These are phyloP conservation scores for Suillus sp. DNA, from an alignment of 768 basidiomycete species.

Conservation along the genomic window DNA sequence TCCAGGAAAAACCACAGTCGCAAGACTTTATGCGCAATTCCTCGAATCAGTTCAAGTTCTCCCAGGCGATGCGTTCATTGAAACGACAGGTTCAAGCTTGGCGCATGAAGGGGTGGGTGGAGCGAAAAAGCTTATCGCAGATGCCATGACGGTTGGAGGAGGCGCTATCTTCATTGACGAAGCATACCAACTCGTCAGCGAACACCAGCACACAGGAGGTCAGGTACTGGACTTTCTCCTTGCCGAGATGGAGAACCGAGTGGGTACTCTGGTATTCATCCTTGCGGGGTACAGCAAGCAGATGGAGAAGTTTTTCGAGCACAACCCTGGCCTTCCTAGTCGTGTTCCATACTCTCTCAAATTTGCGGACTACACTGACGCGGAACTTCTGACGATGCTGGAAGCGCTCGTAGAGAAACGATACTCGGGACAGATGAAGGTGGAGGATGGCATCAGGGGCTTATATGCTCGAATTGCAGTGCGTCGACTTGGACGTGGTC, in stretches of 20 bases:
- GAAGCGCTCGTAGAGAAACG: slow-evolving; percentile 47
- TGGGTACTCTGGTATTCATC: slow-evolving; percentile 67
- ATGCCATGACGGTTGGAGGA: slow-evolving; percentile 53
- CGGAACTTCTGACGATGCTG: slow-evolving; percentile 58
- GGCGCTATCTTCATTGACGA: slow-evolving; percentile 73
- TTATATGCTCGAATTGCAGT: slow-evolving; percentile 58
- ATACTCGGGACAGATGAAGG: slow-evolving; percentile 51
- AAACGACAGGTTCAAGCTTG: slow-evolving; percentile 64
- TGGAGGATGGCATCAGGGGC: slow-evolving; percentile 56
- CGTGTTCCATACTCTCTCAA: slow-evolving; percentile 64
- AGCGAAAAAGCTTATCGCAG: slow-evolving; percentile 50
- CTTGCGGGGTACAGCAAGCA: slow-evolving; percentile 70
- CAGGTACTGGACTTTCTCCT: slow-evolving; percentile 70
- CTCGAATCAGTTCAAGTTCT: slow-evolving; percentile 55
- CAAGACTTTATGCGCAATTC: slow-evolving; percentile 63
- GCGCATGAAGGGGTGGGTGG: slow-evolving; percentile 58
- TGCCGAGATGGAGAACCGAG: slow-evolving; percentile 74
- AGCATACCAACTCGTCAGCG: slow-evolving; percentile 63
- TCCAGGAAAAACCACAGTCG: slow-evolving; percentile 71
- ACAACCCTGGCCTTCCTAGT: slow-evolving; percentile 69
- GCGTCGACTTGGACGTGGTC: slow-evolving; percentile 61
- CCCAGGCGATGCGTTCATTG: slow-evolving; percentile 54
- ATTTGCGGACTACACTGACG: slow-evolving; percentile 63
- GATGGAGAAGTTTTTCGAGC: slow-evolving; percentile 80
- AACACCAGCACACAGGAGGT: slow-evolving; percentile 49